Base-by-base conservation (phyloP, 1,139 yeast genomes). In the Magnusiomyces fungicola region DNA sequence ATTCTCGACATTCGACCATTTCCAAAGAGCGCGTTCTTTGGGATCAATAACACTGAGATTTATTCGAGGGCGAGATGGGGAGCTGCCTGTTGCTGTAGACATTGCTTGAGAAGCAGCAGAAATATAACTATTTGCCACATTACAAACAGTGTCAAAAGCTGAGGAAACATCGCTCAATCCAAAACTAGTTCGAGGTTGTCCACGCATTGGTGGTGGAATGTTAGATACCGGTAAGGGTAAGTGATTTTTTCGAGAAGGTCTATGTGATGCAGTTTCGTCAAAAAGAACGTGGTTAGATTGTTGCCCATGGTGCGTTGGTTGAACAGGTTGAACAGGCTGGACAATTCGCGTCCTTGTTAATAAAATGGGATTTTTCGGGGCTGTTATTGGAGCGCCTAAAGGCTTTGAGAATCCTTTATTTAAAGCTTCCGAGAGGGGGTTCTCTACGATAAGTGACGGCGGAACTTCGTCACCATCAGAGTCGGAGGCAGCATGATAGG, bases 1-100 rank as follows among this genome's bases (percentile, higher is more conserved):
- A 63, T 92, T 90, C 56, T 87, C 87, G 32, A 92, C 88, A 60
- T 92, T 92, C 1, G 97, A 95, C 97, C 98, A 94, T 52, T 87
- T 75, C 85, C 96, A 92, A 40, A 86, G 71, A 0, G 97, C 96
- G 47, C 90, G 69, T 62, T 90, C 97, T 56, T 76, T 78, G 1
- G 95, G 79, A 53, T 76, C 56, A 69, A 61, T 62, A 12, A 47
- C 21, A 14, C 50, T 47, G 9, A 48, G 19, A 14, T 46, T 46
- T 18, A 46, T 24, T 18, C 49, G 40, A 6, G 44, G 44, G 24
- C 37, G 27, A 18, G 27, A 12, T 3, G 19, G 24, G 19, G 19
- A n/a, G 21, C 19, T 16, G 21, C 24, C 23, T 6, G 40, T 21
- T 10, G 16, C 21, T 19, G 36, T 7, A 25, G 23, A 34, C 21